Evolutionary conservation across 2,329 filamentous ascomycete species (phyloP), one percentile per base, ranked within the genome.

Genomic region (Exutisphaerella laricina): DNA sequence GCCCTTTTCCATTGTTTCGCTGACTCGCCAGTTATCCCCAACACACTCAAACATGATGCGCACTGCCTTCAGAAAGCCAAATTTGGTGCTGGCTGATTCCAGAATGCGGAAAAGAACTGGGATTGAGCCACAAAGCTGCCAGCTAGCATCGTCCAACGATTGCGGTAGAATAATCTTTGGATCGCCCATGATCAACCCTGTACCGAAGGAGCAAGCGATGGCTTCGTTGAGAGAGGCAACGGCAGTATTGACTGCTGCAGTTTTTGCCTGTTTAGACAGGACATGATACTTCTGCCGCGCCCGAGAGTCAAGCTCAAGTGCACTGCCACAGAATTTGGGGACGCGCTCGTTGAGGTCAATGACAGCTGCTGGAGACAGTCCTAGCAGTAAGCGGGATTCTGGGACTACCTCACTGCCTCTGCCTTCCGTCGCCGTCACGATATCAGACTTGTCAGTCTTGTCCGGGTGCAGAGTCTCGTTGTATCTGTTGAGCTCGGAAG

Each of bases 1-100:
- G 46, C 94, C 88, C 57, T 86, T 82, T 64, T 98, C 92, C 85
- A 98, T 96, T 18, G 92, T 89, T 63, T 98, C 94, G 54, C 92
- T 97, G 54, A 97, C 97, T 51, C 92, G 79, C 92, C 94, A 98
- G 61, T 85, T 97, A 51, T 85, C 84, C 53, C 85, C 84, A 37
- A 96, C 85, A 47, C 86, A 87, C 51, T 85, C 80, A 49, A 96
- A 88, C 18, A 95, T 72, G 57, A 94, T 84, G 57, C 94, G 81
- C 2, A 94, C 80, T 1, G 89, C 82, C 41, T 85, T 77, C 7
- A 89, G 69, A 20, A 89, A 80, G 32, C 82, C 81, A 36, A 88
- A 79, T 5, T 78, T 72, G 0, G 80, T 82, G 2, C 74, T 73
- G 1, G 92, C 83, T 23, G 82, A 75, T 60, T 96, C 88, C 5